Percentiles rank a stretch among this genome's conserved stretches.
phyloP scores from a whole-genome alignment of 2,329 filamentous ascomycete genomes.

The Diaporthe caulivora region DNA sequence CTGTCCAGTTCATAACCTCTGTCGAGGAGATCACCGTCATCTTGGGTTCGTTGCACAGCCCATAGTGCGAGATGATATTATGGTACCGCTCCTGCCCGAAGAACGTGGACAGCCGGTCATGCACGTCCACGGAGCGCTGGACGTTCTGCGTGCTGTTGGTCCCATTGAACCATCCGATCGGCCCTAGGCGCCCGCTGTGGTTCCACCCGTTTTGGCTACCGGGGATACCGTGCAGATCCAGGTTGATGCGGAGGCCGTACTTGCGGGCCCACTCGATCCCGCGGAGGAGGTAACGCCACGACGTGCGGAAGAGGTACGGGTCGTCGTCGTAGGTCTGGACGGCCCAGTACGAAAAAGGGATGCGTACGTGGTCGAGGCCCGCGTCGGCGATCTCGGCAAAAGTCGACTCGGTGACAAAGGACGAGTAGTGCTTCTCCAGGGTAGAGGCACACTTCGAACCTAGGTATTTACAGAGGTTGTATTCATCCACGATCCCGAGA shows the following conservation, averaged over 20 bases:
- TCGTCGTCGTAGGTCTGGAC: slow-evolving; percentile 87
- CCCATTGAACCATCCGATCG: slow-evolving; percentile 92
- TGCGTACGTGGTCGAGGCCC: slow-evolving; percentile 96
- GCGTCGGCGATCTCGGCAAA: slow-evolving; percentile 88
- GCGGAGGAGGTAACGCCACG: slow-evolving; percentile 93
- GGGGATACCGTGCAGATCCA: slow-evolving; percentile 92
- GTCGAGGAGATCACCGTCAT: slow-evolving; percentile 79
- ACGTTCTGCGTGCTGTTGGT: slow-evolving; percentile 83
- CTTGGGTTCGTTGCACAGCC: slow-evolving; percentile 92
- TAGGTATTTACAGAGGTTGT: slow-evolving; percentile 79
- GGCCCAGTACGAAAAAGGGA: slow-evolving; percentile 96
- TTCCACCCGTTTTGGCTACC: slow-evolving; percentile 99
- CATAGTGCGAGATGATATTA: slow-evolving; percentile 93
- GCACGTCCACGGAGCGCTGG: slow-evolving; percentile 86
- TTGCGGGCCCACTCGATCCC: slow-evolving; percentile 95
- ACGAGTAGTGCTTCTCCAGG: slow-evolving; percentile 92
- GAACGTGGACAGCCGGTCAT: slow-evolving; percentile 88
- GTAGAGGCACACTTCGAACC: slow-evolving; percentile 74
- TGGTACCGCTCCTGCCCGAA: slow-evolving; percentile 94
- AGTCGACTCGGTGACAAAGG: slow-evolving; percentile 86
- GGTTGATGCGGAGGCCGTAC: slow-evolving; percentile 90
- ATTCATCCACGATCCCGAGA: slow-evolving; percentile 86
- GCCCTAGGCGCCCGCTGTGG: slow-evolving; percentile 86
- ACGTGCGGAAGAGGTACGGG: slow-evolving; percentile 86
- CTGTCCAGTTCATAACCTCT: slow-evolving; percentile 84